Conservation (phyloP, 495 filamentous ascomycete species). For the Corynascus novoguineensis region DNA sequence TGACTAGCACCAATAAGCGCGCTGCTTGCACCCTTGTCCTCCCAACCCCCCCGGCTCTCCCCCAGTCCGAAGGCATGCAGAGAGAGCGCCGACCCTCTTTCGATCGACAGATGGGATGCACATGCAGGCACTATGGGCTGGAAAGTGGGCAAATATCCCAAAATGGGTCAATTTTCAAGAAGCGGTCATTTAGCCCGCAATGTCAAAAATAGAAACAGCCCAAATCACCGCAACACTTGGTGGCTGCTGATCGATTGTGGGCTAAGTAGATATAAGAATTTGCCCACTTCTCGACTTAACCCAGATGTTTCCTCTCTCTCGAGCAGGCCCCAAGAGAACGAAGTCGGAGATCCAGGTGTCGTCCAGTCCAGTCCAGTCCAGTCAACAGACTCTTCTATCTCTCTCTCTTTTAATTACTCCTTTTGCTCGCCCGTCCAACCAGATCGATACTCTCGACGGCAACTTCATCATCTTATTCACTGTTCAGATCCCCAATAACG, state of each 20-base stretch:
- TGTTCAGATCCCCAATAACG: conserved; percentile 30
- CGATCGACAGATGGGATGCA: conserved; percentile 14
- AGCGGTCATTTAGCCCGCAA: conserved; percentile 32
- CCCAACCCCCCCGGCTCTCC: conserved; percentile 18
- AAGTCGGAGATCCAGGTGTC: conserved; percentile 44
- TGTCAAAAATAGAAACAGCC: conserved; percentile 41
- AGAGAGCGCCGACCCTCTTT: conserved; percentile 21
- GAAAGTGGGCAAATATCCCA: conserved; percentile 21
- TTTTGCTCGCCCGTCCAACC: conserved; percentile 34
- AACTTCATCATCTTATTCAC: conserved; percentile 8
- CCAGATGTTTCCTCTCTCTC: conserved; percentile 28
- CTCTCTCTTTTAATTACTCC: conserved; percentile 34
- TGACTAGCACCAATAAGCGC: conserved; percentile 44
- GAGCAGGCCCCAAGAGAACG: conserved; percentile 31
- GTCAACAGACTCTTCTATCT: conserved; percentile 24
- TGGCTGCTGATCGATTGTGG: conserved; percentile 13
- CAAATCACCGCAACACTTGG: conserved; percentile 13
- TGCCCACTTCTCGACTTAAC: conserved; percentile 33
- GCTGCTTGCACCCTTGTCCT: conserved; percentile 14
- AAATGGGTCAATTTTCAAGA: conserved; percentile 32
- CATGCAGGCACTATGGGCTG: conserved; percentile 10
- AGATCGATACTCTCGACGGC: conserved; percentile 17
- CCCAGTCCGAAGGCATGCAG: conserved; percentile 23
- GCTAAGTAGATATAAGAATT: conserved; percentile 50
- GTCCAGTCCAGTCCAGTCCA: conserved; percentile 39